A percentile compares a stretch with the other conserved stretches of the same genome.
These are phyloP conservation scores for Hirsutella rhossiliensis DNA, from an alignment of 2,329 filamentous ascomycete genomes.

Conservation along the genomic window DNA sequence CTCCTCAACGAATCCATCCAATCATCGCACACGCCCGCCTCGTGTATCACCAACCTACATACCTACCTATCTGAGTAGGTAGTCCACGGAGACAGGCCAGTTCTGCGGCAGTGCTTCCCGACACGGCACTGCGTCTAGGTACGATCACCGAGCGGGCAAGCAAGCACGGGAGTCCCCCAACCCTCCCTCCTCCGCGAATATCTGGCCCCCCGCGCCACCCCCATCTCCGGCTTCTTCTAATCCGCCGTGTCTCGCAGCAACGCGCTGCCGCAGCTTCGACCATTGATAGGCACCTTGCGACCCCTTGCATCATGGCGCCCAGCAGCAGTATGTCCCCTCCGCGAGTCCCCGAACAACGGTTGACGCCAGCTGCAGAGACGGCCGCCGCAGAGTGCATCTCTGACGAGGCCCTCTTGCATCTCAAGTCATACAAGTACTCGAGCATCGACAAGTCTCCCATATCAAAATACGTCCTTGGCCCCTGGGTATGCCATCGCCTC, in stretches of 20 bases:
- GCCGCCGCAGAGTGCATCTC: slow-evolving; percentile 65
- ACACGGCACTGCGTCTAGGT: too few species aligned
- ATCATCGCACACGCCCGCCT: too few species aligned
- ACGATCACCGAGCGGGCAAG: too few species aligned
- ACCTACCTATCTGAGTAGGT: not conserved
- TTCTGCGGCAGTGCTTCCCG: too few species aligned
- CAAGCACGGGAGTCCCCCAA: too few species aligned
- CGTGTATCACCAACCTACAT: not conserved
- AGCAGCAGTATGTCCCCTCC: not conserved
- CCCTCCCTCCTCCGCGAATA: too few species aligned
- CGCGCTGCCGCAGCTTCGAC: not conserved
- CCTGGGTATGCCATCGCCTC: slow-evolving; percentile 60
- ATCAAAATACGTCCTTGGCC: slow-evolving; percentile 84
- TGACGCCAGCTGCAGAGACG: slow-evolving; percentile 17
- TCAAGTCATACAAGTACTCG: slow-evolving; percentile 95
- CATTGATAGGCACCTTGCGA: not conserved
- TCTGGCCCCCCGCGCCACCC: too few species aligned
- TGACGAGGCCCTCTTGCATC: slow-evolving; percentile 79
- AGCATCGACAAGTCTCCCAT: slow-evolving; percentile 92
- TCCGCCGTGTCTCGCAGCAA: too few species aligned
- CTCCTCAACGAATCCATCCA: not conserved
- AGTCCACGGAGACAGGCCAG: not conserved
- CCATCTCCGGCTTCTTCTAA: too few species aligned
- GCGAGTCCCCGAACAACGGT: not conserved
- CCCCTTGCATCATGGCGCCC: not conserved